Percentiles rank a stretch among this genome's conserved stretches.
phyloP scores from a whole-genome alignment of 148 eudicot species.

The Chenopodium formosanum region DNA sequence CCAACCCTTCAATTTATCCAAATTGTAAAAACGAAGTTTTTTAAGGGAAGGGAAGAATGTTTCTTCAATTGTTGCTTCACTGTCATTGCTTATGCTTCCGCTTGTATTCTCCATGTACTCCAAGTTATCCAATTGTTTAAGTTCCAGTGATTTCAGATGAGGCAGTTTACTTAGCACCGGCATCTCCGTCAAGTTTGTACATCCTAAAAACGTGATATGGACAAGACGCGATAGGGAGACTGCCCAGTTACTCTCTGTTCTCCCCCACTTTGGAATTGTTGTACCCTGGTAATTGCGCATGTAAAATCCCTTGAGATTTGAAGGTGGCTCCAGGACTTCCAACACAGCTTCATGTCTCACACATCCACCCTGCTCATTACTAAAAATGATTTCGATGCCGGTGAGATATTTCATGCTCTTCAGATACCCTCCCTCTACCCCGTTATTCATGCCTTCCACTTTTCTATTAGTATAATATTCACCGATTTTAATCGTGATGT shows the following conservation, averaged over 20 bases:
- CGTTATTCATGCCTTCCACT: background rate
- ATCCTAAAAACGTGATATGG: background rate
- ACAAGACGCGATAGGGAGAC: slow-evolving; percentile 16
- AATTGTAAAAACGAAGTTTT: background rate
- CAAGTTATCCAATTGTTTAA: background rate
- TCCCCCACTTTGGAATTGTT: slow-evolving; percentile 25
- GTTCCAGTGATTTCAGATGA: background rate
- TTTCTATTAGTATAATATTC: too few relatives aligned
- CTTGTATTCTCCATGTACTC: slow-evolving; percentile 19
- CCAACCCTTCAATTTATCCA: slow-evolving; percentile 9
- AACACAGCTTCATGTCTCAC: slow-evolving; percentile 7
- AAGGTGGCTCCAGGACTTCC: slow-evolving; percentile 22
- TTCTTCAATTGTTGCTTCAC: background rate
- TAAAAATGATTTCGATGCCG: fast-evolving
- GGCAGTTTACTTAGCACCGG: slow-evolving; percentile 22
- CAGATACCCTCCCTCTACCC: slow-evolving; percentile 1
- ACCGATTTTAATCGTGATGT: background rate
- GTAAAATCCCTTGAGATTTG: background rate
- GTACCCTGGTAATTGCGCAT: background rate
- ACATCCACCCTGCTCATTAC: too few relatives aligned
- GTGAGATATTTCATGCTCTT: slow-evolving; percentile 1
- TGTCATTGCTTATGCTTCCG: background rate
- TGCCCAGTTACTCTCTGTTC: background rate
- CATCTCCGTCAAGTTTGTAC: background rate
- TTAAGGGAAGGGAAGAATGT: slow-evolving; percentile 16